Evolutionary conservation across 768 basidiomycete species (phyloP).

Genomic region (Macrolepiota dolichaula): DNA sequence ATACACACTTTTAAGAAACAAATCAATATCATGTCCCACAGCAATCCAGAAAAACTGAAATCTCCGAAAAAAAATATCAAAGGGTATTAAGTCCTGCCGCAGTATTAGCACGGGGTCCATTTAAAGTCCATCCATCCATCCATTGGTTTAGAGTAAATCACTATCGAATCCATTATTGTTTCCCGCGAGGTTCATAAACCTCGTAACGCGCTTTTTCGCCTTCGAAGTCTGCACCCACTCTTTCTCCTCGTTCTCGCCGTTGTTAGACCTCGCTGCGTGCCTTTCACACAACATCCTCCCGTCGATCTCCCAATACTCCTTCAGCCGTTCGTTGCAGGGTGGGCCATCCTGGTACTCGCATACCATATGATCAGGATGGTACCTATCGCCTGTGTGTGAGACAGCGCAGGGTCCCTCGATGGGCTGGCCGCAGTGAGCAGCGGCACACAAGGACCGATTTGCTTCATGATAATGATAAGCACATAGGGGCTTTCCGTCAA

Average conservation of each 20-base stretch:
- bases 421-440: constrained; percentile 74
- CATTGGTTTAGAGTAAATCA: constrained; percentile 23
- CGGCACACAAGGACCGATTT: constrained; percentile 85
- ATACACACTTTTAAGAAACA: neutral
- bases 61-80: neutral
- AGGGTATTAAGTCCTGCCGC: neutral
- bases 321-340: constrained; percentile 52
- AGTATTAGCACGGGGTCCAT: neutral
- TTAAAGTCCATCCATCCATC: neutral
- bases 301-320: constrained; percentile 90
- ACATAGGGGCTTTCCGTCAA: constrained; percentile 87
- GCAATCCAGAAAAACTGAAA: neutral
- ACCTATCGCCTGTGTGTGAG: constrained; percentile 75
- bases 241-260: constrained; percentile 23
- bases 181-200: constrained; percentile 71
- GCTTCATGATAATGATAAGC: constrained; percentile 92
- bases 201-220: constrained; percentile 75
- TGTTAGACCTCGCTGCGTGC: constrained; percentile 47
- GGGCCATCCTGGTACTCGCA: constrained; percentile 65
- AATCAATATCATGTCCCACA: neutral
- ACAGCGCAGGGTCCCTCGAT: constrained; percentile 94
- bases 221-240: constrained; percentile 38
- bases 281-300: constrained; percentile 83
- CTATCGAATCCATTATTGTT: constrained; percentile 17
- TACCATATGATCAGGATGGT: constrained; percentile 84